phyloP scores from a whole-genome alignment of 2,329 filamentous ascomycete species.

The Chaetomium sp. region DNA sequence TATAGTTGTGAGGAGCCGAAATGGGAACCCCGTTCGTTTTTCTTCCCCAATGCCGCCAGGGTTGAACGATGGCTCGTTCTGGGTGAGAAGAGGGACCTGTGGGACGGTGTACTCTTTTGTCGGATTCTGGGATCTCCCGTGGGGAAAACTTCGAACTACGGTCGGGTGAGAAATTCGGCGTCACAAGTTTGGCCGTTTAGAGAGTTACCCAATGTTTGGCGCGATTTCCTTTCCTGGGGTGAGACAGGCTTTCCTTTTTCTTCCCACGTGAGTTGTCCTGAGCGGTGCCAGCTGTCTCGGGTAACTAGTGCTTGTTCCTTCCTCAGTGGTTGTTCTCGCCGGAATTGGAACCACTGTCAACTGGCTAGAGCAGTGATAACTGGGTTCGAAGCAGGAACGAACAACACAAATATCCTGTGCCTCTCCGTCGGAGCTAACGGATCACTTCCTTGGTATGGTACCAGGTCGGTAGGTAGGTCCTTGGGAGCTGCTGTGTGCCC shows the following conservation, averaged over 20 bases:
- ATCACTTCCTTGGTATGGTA: too few species aligned
- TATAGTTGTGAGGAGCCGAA: background rate
- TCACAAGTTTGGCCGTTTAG: background rate
- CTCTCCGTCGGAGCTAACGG: too few species aligned
- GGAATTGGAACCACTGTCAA: background rate
- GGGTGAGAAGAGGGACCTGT: background rate
- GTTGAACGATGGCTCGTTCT: background rate
- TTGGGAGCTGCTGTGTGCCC: too few species aligned
- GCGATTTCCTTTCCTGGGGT: slow-evolving; percentile 1
- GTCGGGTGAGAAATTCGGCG: background rate
- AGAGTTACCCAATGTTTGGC: background rate
- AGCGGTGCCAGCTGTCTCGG: slow-evolving; percentile 6
- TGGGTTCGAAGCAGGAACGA: background rate
- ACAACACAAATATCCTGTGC: too few species aligned
- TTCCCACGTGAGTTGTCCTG: background rate
- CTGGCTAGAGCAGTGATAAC: background rate
- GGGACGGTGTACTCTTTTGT: background rate
- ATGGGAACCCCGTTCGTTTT: background rate
- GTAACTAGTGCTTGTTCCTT: background rate
- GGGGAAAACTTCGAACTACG: too few species aligned
- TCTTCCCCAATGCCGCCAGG: background rate
- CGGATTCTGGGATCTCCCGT: background rate
- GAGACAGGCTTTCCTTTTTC: slow-evolving; percentile 1
- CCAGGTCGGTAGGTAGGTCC: too few species aligned
- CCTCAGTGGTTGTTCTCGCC: background rate